phyloP scores from a whole-genome alignment of 1,284 basidiomycete genomes.

The Sporisorium scitamineum region DNA sequence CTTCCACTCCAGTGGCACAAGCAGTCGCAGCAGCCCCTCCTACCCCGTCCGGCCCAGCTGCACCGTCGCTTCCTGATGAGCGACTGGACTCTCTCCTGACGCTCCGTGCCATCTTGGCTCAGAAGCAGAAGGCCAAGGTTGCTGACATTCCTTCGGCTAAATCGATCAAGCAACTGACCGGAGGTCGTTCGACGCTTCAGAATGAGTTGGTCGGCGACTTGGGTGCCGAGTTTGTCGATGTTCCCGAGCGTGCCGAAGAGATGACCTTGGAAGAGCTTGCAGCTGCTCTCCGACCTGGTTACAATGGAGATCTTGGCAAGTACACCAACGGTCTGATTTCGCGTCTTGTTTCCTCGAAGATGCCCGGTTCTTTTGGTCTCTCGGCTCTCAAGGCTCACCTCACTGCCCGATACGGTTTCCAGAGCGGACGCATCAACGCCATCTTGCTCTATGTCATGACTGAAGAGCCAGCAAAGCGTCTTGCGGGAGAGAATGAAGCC shows the following conservation, averaged over 20 bases:
- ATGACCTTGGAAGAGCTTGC: constrained; percentile 89
- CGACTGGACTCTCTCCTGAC: constrained; percentile 92
- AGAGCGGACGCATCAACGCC: constrained; percentile 85
- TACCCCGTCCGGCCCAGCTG: constrained; percentile 72
- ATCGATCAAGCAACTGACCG: constrained; percentile 97
- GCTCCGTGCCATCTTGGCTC: constrained; percentile 87
- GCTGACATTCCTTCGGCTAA: constrained; percentile 89
- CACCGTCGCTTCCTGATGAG: constrained; percentile 82
- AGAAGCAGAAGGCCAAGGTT: constrained; percentile 95
- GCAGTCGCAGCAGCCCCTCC: constrained; percentile 70
- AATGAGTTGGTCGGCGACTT: constrained; percentile 93
- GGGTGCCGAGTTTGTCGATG: constrained; percentile 73
- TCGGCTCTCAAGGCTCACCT: constrained; percentile 81
- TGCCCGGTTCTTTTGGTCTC: constrained; percentile 98
- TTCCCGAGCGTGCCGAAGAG: constrained; percentile 97
- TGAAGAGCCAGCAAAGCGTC: constrained; percentile 91
- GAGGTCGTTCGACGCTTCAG: constrained; percentile 96
- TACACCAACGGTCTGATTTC: constrained; percentile 90
- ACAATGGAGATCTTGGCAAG: constrained; percentile 89
- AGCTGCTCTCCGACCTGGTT: constrained; percentile 82
- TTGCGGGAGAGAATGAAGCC: constrained; percentile 89
- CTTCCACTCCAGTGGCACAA: constrained; percentile 71
- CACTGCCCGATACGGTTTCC: constrained; percentile 79
- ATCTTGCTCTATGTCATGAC: constrained; percentile 90
- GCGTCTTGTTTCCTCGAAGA: constrained; percentile 91